Evolutionary conservation across 495 filamentous ascomycete species (phyloP), one percentile per base, ranked within the genome.

Genomic region (Articulospora tetracladia): DNA sequence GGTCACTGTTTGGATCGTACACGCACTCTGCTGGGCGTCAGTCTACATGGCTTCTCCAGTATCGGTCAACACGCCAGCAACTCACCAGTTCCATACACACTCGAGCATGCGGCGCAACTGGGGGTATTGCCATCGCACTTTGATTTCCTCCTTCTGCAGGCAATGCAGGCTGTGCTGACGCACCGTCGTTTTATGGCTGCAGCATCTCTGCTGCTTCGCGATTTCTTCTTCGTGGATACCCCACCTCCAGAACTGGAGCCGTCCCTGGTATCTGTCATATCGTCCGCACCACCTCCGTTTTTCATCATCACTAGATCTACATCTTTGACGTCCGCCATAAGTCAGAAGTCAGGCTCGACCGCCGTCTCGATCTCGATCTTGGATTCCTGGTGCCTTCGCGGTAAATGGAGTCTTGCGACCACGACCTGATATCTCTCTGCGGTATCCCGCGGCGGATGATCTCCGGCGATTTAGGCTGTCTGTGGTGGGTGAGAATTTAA

Each of bases 61-160:
- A 2, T 39, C 41, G 49, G 32, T 28, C 4, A 44, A 26, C 7
- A 20, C 48, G 26, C 28, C 25, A 50, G 0, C 3, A 22, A 54
- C 60, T 59, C 53, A 69, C 67, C 76, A 44, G 94, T 98, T 60
- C 93, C 88, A 68, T 98, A 98, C 41, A 98, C 95, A 49, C 91
- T 95, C 24, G 91, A 84, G 73, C 94, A 98, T 24, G 94, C 94
- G 19, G 94, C 92, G 68, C 94, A 98, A 63, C 90, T 91, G 3
- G 94, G 94, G 2, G 88, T 81, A 36, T 93, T 91, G 53, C 94
- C 95, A 73, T 98, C 95, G 73, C 94, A 98, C 85, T 96, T 96
- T 48, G 89, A 93, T 70, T 96, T 96, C 49, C 92, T 78, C 66
- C 83, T 85, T n/a, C 93, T 85, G 69, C 92, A 96, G 20, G 93